These are phyloP conservation scores for Sugiyamaella americana DNA, from an alignment of 805 yeast genomes.

Conservation along the genomic window DNA sequence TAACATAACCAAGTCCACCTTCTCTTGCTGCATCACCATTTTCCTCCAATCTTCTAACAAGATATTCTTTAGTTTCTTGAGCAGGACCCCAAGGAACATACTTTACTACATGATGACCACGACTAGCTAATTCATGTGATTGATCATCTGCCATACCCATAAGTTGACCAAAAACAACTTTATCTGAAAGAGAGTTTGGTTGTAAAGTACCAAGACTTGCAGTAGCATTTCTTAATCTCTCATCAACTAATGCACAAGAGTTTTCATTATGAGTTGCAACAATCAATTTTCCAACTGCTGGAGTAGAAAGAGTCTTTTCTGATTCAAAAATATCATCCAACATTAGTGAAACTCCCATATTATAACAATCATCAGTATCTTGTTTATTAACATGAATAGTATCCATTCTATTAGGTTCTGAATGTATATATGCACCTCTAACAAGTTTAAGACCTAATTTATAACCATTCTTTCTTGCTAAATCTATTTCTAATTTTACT, in stretches of 20 bases:
- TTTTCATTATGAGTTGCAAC: slow-evolving; percentile 86
- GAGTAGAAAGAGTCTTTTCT: slow-evolving; percentile 36
- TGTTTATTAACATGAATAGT: slow-evolving; percentile 71
- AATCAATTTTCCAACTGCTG: slow-evolving; percentile 46
- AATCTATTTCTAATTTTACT: slow-evolving; percentile 53
- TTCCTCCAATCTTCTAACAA: slow-evolving; percentile 86
- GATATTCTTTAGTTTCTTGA: slow-evolving; percentile 82
- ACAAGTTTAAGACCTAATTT: slow-evolving; percentile 83
- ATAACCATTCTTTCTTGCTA: slow-evolving; percentile 57
- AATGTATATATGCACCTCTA: slow-evolving; percentile 92
- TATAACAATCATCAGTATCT: slow-evolving; percentile 74
- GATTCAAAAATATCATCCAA: slow-evolving; percentile 49
- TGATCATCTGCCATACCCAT: slow-evolving; percentile 94
- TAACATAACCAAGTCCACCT: slow-evolving; percentile 26
- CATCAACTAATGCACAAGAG: slow-evolving; percentile 69
- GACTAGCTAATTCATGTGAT: slow-evolving; percentile 63
- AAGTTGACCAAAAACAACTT: slow-evolving; percentile 78
- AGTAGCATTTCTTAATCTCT: slow-evolving; percentile 39
- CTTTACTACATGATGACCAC: slow-evolving; percentile 73
- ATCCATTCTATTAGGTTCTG: slow-evolving; percentile 63
- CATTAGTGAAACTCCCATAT: slow-evolving; percentile 58
- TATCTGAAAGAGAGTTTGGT: slow-evolving; percentile 19
- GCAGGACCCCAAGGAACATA: slow-evolving; percentile 99
- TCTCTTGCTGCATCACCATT: slow-evolving; percentile 87
- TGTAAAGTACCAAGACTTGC: slow-evolving; percentile 16